Conservation (phyloP, 345 rosid genomes). For the Limnanthes douglasii region DNA sequence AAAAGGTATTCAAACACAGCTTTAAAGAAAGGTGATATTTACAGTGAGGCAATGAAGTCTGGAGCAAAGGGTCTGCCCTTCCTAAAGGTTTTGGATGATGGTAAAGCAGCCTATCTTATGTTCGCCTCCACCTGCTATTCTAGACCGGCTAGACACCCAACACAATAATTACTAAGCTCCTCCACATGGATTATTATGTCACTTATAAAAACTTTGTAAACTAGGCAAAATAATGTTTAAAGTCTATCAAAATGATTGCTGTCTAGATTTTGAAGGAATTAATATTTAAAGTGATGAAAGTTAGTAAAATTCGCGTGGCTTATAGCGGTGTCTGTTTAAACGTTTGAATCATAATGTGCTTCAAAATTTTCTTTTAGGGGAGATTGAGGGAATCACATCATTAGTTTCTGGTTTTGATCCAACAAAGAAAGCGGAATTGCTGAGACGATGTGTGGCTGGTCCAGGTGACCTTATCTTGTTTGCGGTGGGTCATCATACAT, state of each 20-base stretch:
- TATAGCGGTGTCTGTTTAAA: too few species aligned
- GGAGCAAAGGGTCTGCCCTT: conserved; percentile 97
- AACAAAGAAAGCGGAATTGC: conserved; percentile 22
- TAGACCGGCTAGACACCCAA: too few species aligned
- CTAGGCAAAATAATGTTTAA: conserved; percentile 4
- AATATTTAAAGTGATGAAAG: neutral
- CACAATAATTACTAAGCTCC: too few species aligned
- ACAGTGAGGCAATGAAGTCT: conserved; percentile 71
- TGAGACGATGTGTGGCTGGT: conserved; percentile 49
- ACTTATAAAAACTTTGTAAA: conserved; percentile 6
- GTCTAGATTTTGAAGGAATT: too few species aligned
- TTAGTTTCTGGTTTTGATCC: conserved; percentile 61
- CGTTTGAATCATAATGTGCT: conserved; percentile 1
- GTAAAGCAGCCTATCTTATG: conserved; percentile 22
- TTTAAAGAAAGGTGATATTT: conserved; percentile 88
- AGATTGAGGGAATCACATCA: conserved; percentile 70
- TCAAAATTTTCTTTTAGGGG: conserved; percentile 17
- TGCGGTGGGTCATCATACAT: conserved; percentile 61
- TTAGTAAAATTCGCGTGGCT: neutral
- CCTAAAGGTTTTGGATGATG: conserved; percentile 78
- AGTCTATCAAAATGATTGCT: too few species aligned
- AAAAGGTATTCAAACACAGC: conserved; percentile 66
- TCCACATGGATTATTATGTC: too few species aligned
- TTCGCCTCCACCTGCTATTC: neutral
- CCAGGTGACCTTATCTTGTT: conserved; percentile 88